These are phyloP conservation scores for Medicago ruthenica DNA, from an alignment of 306 rosid genomes.

Conservation along the genomic window DNA sequence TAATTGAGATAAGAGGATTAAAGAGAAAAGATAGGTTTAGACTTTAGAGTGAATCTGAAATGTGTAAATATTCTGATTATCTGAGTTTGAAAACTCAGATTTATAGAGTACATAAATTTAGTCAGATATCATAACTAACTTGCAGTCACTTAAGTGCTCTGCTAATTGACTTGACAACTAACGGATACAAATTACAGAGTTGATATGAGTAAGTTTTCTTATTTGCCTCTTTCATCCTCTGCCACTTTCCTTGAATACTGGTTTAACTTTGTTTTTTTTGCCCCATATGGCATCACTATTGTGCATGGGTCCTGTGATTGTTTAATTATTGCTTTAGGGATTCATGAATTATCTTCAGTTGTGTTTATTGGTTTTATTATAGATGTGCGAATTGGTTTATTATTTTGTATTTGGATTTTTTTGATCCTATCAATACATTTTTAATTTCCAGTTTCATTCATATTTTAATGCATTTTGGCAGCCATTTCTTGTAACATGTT, in stretches of 20 bases:
- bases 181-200: background rate
- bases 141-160: background rate
- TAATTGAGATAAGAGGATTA: background rate
- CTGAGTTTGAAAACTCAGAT: constrained; percentile 1
- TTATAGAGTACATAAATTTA: background rate
- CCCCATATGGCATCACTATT: constrained; percentile 1
- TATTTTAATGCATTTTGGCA: constrained; percentile 29
- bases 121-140: background rate
- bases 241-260: too few relatives aligned
- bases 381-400: background rate
- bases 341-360: constrained; percentile 25
- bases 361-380: constrained; percentile 26
- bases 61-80: background rate
- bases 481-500: constrained; percentile 18
- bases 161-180: background rate
- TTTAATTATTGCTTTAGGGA: constrained; percentile 8
- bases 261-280: background rate
- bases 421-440: constrained; percentile 6
- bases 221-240: background rate
- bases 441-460: background rate
- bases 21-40: background rate
- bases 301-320: constrained; percentile 12
- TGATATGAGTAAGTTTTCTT: background rate
- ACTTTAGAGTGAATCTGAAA: background rate
- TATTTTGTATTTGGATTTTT: constrained; percentile 23